phyloP scores from a whole-genome alignment of 2,329 filamentous ascomycete species.

The Fusarium hostae region DNA sequence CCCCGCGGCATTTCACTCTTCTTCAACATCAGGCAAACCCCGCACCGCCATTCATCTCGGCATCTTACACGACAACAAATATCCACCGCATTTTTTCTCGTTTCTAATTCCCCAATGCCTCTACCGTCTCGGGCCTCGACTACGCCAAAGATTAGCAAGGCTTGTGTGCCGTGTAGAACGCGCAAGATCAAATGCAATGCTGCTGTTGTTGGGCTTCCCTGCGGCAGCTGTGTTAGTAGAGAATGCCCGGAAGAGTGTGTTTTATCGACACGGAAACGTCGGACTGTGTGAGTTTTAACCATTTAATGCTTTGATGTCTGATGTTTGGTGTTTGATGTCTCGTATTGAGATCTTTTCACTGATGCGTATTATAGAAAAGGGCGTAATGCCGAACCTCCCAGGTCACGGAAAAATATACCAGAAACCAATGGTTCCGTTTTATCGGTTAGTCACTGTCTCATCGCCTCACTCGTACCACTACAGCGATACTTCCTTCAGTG shows the following conservation, averaged over 20 bases:
- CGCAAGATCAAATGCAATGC: constrained; percentile 40
- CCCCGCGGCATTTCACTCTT: neutral
- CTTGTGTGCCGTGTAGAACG: constrained; percentile 29
- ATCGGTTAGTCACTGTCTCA: neutral
- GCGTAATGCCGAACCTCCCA: neutral
- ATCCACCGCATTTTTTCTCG: neutral
- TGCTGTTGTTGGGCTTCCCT: constrained; percentile 19
- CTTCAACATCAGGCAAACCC: neutral
- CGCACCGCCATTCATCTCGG: neutral
- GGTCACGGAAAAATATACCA: neutral
- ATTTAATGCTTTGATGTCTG: accelerated
- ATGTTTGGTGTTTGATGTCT: neutral
- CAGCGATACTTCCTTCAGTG: neutral
- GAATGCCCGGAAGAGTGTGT: constrained; percentile 7
- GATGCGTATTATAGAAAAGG: neutral
- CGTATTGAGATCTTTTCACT: neutral
- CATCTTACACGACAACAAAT: neutral
- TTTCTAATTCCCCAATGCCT: neutral
- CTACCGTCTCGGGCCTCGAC: neutral
- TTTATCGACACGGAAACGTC: constrained; percentile 26
- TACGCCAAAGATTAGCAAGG: constrained; percentile 27
- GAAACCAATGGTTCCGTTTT: neutral
- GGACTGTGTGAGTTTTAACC: constrained; percentile 6
- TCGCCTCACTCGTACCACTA: neutral
- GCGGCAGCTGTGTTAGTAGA: constrained; percentile 26